phyloP scores from a whole-genome alignment of 768 basidiomycete species.

The Epithele typhae region DNA sequence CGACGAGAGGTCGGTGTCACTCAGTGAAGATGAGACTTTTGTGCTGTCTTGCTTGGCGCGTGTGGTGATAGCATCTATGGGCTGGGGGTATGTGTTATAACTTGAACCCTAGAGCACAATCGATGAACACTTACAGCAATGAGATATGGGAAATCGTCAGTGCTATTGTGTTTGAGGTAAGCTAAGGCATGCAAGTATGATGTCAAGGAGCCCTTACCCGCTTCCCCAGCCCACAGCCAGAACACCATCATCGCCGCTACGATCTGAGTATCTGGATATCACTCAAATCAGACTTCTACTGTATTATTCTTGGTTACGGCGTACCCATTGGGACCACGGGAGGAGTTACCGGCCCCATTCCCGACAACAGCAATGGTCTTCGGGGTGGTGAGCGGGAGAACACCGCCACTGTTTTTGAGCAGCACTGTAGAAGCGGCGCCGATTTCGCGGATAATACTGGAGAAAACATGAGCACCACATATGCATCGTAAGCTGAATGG shows the following conservation, averaged over 20 bases:
- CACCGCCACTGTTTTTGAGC: conserved; percentile 50
- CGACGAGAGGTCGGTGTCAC: conserved; percentile 42
- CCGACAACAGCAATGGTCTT: conserved; percentile 54
- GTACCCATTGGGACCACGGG: conserved; percentile 49
- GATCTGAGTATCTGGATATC: conserved; percentile 38
- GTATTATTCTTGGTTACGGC: conserved; percentile 5
- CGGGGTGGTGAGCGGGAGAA: conserved; percentile 42
- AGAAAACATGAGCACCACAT: background rate
- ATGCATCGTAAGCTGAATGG: background rate
- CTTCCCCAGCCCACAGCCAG: conserved; percentile 56
- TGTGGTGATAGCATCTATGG: conserved; percentile 39
- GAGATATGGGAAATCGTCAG: conserved; percentile 48
- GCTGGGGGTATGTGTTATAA: conserved; percentile 12
- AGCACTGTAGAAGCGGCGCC: conserved; percentile 61
- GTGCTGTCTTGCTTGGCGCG: conserved; percentile 33
- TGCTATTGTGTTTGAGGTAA: too few relatives aligned
- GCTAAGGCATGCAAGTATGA: too few relatives aligned
- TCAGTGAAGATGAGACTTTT: conserved; percentile 43
- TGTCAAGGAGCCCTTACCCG: conserved; percentile 17
- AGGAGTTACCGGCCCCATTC: conserved; percentile 50
- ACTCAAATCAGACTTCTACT: conserved; percentile 14
- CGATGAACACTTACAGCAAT: conserved; percentile 30
- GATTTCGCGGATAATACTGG: conserved; percentile 46
- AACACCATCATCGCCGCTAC: conserved; percentile 53
- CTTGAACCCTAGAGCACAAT: background rate